Conservation (phyloP, 2,329 filamentous ascomycete species). For the Cordyceps cateniannulata region DNA sequence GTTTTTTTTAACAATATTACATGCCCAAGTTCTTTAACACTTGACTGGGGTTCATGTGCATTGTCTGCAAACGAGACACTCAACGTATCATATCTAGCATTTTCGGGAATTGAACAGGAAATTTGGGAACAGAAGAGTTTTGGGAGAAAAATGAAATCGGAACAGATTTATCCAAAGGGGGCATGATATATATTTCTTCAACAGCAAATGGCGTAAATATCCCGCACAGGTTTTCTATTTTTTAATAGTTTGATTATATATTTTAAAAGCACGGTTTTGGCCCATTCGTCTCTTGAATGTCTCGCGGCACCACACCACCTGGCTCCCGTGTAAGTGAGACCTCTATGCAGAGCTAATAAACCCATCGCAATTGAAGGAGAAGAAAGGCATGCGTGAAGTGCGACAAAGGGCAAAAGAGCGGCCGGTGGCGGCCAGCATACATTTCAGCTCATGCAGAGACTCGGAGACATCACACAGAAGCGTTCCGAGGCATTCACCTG, state of each 20-base stretch:
- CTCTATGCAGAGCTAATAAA: too few relatives aligned
- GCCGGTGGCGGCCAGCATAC: too few relatives aligned
- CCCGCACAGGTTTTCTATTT: slow-evolving; percentile 6
- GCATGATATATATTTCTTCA: slow-evolving; percentile 7
- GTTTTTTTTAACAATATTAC: background rate
- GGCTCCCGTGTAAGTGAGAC: too few relatives aligned
- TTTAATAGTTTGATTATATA: background rate
- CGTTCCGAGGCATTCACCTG: too few relatives aligned
- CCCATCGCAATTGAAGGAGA: too few relatives aligned
- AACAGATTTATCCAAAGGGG: background rate
- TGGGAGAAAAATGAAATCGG: background rate
- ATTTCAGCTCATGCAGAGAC: too few relatives aligned
- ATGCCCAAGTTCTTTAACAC: background rate
- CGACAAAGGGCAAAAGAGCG: too few relatives aligned
- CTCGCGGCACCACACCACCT: background rate
- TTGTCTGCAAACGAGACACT: background rate
- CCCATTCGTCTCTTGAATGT: background rate
- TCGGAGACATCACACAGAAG: too few relatives aligned
- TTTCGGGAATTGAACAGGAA: slow-evolving; percentile 1
- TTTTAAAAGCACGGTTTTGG: background rate
- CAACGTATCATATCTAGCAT: slow-evolving; percentile 3
- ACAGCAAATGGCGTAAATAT: slow-evolving; percentile 11
- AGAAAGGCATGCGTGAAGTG: too few relatives aligned
- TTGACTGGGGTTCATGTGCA: background rate
- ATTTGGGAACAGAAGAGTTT: background rate